These are phyloP conservation scores for Polyporus tsugae DNA, from an alignment of 1,284 basidiomycete genomes.

Conservation along the genomic window DNA sequence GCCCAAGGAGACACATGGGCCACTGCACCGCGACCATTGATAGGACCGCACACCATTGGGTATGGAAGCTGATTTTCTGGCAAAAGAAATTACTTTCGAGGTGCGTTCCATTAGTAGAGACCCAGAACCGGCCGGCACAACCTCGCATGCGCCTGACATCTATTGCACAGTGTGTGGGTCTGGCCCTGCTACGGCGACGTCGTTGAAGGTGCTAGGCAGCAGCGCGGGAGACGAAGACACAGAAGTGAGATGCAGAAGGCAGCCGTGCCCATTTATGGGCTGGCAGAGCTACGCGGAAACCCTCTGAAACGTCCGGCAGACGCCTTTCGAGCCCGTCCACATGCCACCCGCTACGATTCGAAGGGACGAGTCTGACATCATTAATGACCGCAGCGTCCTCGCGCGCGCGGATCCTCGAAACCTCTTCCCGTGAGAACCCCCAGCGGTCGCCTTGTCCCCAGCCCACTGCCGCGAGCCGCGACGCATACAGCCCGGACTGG, in stretches of 20 bases:
- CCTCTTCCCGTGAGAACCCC: conserved; percentile 3
- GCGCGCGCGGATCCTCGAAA: neutral
- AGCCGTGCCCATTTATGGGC: neutral
- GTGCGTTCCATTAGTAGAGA: neutral
- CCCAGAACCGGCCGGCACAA: neutral
- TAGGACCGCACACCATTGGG: conserved; percentile 88
- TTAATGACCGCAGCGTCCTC: neutral
- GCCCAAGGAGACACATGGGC: conserved; percentile 58
- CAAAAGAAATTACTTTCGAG: neutral
- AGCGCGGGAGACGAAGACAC: neutral
- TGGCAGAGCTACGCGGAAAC: neutral
- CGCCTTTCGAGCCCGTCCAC: neutral
- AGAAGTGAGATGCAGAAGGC: neutral
- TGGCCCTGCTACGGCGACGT: neutral
- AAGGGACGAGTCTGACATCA: neutral
- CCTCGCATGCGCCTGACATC: neutral
- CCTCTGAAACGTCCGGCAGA: neutral
- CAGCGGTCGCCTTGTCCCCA: neutral
- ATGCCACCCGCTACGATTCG: neutral
- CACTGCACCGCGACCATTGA: conserved; percentile 95
- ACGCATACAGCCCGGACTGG: neutral
- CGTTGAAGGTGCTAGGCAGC: neutral
- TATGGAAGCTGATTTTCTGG: conserved; percentile 80
- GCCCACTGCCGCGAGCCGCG: neutral
- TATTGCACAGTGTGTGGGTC: neutral